Evolutionary conservation across 768 basidiomycete genomes (phyloP), one percentile per base, ranked within the genome.

Genomic region (Suillus plorans): DNA sequence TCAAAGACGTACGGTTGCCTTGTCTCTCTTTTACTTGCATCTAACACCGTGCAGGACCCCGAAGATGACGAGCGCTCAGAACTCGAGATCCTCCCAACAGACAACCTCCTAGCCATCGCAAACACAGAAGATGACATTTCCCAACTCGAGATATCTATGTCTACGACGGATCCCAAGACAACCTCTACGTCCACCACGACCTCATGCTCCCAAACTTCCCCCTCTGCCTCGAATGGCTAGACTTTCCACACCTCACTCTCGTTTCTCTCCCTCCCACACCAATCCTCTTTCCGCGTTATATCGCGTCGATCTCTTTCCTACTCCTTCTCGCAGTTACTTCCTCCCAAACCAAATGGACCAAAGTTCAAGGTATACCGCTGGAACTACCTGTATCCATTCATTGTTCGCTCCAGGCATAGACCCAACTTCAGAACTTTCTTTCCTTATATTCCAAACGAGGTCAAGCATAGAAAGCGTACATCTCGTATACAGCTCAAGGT

Each of bases 181-280:
- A 94, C 74, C 85, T 99, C 50, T 99, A 95, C 74, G 92, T 91
- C 47, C 97, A 99, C 76, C 97, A 99, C 77, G 97, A 99, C 76
- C 84, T 98, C 75, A 94, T 99, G 89, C 86, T 99, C 37, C 95
- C 97, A 68, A 94, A 94, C 68, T 95, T 98, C 77, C 97, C 97
- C 10, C 89, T 99, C 64, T 99, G 97, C 71, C 91, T 99, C 64
- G 97, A 99, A 82, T 99, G 97, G 97, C 89, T 98, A 65, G 94
- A 99, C 75, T 98, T 95, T 77, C 86, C 90, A n/a, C 92, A 28
- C 25, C 77, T 78, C 74, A 76, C 74, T 71, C 74, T 72, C 71
- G 74, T 77, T 76, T 75, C 76, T 74, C 77, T 75, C 72, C 76
- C 66, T 71, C 75, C 69, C 73, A 66, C 73, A 66, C 73, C 25